Percentiles rank a stretch among this genome's conserved stretches.
These are phyloP conservation scores for Linum tenue DNA, from an alignment of 345 rosid species.

Conservation along the genomic window DNA sequence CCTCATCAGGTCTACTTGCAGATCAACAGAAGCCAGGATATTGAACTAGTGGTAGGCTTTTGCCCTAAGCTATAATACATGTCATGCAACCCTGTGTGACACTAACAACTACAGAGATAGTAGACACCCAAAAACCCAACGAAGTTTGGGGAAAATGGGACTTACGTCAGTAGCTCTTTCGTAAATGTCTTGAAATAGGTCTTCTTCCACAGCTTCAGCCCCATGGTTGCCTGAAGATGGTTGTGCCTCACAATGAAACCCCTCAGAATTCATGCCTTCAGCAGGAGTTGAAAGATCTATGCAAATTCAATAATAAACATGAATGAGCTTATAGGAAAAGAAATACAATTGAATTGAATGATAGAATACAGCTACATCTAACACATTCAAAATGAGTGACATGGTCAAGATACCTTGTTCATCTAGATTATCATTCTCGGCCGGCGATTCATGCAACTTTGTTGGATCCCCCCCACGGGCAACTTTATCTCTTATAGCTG, in stretches of 20 bases:
- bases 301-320: conserved; percentile 3
- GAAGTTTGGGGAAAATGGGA: neutral
- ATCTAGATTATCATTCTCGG: conserved; percentile 25
- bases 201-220: conserved; percentile 33
- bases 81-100: no score
- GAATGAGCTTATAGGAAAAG: neutral
- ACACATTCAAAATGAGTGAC: neutral
- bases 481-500: conserved; percentile 71
- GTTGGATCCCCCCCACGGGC: conserved; percentile 78
- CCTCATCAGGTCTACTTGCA: no score
- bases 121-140: no score
- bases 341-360: neutral
- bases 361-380: neutral
- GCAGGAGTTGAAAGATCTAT: conserved; percentile 17
- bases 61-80: no score
- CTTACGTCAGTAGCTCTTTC: conserved; percentile 41
- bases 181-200: conserved; percentile 44
- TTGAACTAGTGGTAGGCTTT: no score
- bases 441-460: conserved; percentile 44
- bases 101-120: no score
- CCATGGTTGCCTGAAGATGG: conserved; percentile 15
- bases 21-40: no score
- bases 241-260: conserved; percentile 26
- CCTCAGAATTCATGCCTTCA: conserved; percentile 31
- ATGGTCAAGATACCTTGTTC: conserved; percentile 41